Conservation (phyloP, 2,329 filamentous ascomycete genomes). For the Diaporthe velutina region DNA sequence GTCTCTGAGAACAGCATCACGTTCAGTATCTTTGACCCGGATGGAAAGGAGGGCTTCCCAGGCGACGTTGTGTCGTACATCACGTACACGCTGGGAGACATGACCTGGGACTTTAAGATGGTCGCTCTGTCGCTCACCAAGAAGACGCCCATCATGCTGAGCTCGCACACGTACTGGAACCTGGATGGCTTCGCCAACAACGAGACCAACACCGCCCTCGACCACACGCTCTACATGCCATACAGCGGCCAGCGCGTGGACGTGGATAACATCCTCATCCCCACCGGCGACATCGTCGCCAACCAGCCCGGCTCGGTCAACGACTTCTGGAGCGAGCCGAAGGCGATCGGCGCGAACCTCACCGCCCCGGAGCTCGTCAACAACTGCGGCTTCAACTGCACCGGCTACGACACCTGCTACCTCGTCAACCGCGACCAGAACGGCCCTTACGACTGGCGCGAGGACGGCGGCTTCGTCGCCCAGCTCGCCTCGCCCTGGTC, state of each 20-base stretch:
- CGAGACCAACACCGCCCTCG: slow-evolving; percentile 72
- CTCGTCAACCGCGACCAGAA: slow-evolving; percentile 72
- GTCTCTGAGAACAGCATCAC: slow-evolving; percentile 78
- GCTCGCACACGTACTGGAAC: slow-evolving; percentile 83
- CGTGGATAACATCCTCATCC: slow-evolving; percentile 79
- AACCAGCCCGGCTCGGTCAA: slow-evolving; percentile 78
- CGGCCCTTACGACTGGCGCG: slow-evolving; percentile 74
- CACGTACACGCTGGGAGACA: slow-evolving; percentile 77
- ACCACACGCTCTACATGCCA: slow-evolving; percentile 80
- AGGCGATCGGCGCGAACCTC: slow-evolving; percentile 81
- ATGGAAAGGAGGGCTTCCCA: slow-evolving; percentile 82
- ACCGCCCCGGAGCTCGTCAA: slow-evolving; percentile 71
- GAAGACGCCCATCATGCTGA: slow-evolving; percentile 87
- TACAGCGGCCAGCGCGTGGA: slow-evolving; percentile 78
- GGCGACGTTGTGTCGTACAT: slow-evolving; percentile 81
- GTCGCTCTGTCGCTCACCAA: slow-evolving; percentile 77
- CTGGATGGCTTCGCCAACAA: slow-evolving; percentile 84
- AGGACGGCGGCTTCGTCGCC: slow-evolving; percentile 68
- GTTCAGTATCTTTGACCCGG: slow-evolving; percentile 79
- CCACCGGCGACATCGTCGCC: slow-evolving; percentile 80
- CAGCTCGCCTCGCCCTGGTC: slow-evolving; percentile 80
- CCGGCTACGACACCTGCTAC: slow-evolving; percentile 84
- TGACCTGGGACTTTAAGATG: slow-evolving; percentile 81
- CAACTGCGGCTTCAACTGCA: slow-evolving; percentile 86
- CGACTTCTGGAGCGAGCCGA: slow-evolving; percentile 86